phyloP scores from a whole-genome alignment of 2,329 filamentous ascomycete genomes.

The Apiospora saccharicola region DNA sequence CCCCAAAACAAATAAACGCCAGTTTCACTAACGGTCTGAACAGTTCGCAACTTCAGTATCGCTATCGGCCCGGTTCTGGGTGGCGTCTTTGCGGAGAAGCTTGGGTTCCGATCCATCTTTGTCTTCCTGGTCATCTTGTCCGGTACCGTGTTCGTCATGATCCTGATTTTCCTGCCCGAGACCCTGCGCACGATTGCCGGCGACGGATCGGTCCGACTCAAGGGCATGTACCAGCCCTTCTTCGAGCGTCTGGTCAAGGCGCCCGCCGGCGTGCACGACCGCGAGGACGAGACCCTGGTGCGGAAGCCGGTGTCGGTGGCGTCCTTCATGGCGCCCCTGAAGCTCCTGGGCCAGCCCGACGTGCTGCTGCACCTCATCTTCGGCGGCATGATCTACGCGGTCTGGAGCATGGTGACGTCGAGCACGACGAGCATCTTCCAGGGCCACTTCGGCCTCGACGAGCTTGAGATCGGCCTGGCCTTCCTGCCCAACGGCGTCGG shows the following conservation, averaged over 20 bases:
- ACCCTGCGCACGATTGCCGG: conserved; percentile 40
- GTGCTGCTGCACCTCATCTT: conserved; percentile 43
- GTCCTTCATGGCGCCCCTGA: conserved; percentile 47
- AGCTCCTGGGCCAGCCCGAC: conserved; percentile 46
- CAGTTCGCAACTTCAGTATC: conserved; percentile 40
- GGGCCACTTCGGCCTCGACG: conserved; percentile 34
- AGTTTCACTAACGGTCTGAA: not conserved
- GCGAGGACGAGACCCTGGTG: conserved; percentile 21
- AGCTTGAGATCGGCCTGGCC: conserved; percentile 36
- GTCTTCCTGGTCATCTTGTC: conserved; percentile 38
- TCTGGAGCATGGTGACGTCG: conserved; percentile 57
- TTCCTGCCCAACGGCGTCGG: conserved; percentile 45
- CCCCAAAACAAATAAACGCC: too few relatives aligned
- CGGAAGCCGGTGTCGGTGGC: conserved; percentile 37
- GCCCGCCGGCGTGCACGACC: conserved; percentile 30
- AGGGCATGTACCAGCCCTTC: conserved; percentile 39
- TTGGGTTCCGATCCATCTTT: conserved; percentile 44
- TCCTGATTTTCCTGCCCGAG: conserved; percentile 39
- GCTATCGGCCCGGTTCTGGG: conserved; percentile 45
- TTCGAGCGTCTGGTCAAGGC: conserved; percentile 29
- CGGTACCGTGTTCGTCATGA: conserved; percentile 33
- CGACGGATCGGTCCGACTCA: conserved; percentile 35
- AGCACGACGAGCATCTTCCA: conserved; percentile 49
- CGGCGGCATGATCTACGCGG: conserved; percentile 45
- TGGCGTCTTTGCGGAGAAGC: conserved; percentile 38